phyloP scores from a whole-genome alignment of 306 rosid genomes.

The Dalbergia oliveri region DNA sequence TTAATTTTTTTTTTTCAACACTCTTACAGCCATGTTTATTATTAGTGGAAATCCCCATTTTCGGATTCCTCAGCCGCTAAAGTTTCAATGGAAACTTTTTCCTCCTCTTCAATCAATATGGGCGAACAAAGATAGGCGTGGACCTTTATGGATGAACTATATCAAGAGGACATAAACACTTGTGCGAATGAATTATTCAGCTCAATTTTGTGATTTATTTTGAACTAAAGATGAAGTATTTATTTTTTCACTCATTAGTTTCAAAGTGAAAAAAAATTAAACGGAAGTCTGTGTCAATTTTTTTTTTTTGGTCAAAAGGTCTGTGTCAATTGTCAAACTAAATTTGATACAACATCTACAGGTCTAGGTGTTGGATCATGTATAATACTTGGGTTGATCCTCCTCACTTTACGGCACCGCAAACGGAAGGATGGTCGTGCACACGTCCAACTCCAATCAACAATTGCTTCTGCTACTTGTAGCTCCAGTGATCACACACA shows the following conservation, averaged over 20 bases:
- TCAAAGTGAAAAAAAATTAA: not conserved
- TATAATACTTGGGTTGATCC: conserved; percentile 12
- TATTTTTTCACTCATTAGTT: not conserved
- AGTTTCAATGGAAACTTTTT: no score
- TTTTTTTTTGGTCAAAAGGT: no score
- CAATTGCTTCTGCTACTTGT: not conserved
- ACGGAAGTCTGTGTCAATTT: not conserved
- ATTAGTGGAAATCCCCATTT: no score
- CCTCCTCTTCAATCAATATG: no score
- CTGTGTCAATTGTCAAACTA: conserved; percentile 7
- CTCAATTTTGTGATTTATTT: no score
- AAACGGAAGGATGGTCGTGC: conserved; percentile 19
- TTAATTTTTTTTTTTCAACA: not conserved
- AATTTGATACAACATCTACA: not conserved
- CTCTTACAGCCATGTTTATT: not conserved
- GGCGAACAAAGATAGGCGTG: no score
- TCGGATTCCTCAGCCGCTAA: no score
- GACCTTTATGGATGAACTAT: no score
- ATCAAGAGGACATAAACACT: no score
- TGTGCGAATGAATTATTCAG: no score
- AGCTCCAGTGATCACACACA: conserved; percentile 47
- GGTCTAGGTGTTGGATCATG: conserved; percentile 42
- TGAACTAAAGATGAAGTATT: no score
- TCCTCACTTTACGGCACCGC: conserved; percentile 27
- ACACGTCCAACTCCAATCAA: conserved; percentile 11